These are phyloP conservation scores for Sequoiadendron giganteum DNA, from an alignment of 75 land plant genomes.

Conservation along the genomic window DNA sequence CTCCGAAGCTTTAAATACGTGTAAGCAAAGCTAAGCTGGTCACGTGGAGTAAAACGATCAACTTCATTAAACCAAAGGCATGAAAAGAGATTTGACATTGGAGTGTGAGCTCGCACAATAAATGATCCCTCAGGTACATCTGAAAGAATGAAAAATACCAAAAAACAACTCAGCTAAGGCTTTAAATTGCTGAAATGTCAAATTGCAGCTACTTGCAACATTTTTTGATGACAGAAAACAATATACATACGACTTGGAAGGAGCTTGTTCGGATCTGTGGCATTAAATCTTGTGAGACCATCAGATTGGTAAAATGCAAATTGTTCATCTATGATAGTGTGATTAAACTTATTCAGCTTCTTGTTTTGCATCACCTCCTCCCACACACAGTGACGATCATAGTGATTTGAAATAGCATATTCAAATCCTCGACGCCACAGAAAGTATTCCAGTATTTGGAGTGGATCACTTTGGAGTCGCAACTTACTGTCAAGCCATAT, in stretches of 20 bases:
- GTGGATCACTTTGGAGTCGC: conserved; percentile 82
- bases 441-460: conserved; percentile 87
- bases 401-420: conserved; percentile 98
- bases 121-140: conserved; percentile 99
- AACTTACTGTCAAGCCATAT: conserved; percentile 99
- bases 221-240: not conserved
- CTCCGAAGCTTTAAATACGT: conserved; percentile 86
- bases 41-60: conserved; percentile 91
- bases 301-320: conserved; percentile 85
- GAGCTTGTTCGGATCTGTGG: conserved; percentile 67
- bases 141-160: conserved; percentile 23
- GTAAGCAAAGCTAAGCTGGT: conserved; percentile 96
- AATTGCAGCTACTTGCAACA: not conserved
- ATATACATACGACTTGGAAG: conserved; percentile 90
- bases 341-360: conserved; percentile 89
- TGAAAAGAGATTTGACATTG: conserved; percentile 97
- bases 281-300: conserved; percentile 84
- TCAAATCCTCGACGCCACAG: conserved; percentile 84
- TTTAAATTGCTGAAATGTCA: not conserved
- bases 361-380: conserved; percentile 97
- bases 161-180: not conserved
- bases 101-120: conserved; percentile 90
- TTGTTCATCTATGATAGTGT: conserved; percentile 91
- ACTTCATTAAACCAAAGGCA: conserved; percentile 99
- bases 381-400: conserved; percentile 99